Conservation (phyloP, 2,329 filamentous ascomycete species). For the Fusarium cicatricum region DNA sequence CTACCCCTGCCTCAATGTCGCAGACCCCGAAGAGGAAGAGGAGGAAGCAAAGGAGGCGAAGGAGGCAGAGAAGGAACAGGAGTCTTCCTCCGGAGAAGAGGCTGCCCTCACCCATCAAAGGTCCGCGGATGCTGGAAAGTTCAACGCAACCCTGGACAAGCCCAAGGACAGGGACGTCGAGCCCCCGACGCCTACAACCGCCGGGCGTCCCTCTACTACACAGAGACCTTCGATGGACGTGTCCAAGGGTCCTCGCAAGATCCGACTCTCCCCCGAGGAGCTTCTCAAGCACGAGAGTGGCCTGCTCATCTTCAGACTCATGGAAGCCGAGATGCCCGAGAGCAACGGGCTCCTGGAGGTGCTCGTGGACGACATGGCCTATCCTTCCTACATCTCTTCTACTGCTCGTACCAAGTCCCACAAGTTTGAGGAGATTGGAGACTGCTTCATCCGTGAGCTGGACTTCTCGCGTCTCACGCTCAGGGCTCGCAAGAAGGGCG, state of each 20-base stretch:
- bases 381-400: conserved; percentile 85
- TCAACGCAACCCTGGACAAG: conserved; percentile 50
- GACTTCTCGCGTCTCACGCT: conserved; percentile 94
- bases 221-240: conserved; percentile 50
- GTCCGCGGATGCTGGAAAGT: conserved; percentile 53
- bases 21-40: conserved; percentile 88
- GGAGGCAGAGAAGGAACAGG: conserved; percentile 25
- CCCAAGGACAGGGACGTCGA: conserved; percentile 34
- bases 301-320: conserved; percentile 90
- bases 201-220: conserved; percentile 56
- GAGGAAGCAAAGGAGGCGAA: conserved; percentile 56
- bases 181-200: conserved; percentile 48
- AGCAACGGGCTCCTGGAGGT: conserved; percentile 83
- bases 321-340: conserved; percentile 85
- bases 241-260: conserved; percentile 71
- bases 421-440: conserved; percentile 90
- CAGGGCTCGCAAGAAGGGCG: conserved; percentile 81
- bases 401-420: conserved; percentile 73
- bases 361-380: conserved; percentile 93
- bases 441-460: conserved; percentile 96
- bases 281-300: conserved; percentile 88
- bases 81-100: conserved; percentile 28
- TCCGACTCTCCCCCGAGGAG: conserved; percentile 81
- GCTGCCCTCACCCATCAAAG: conserved; percentile 20
- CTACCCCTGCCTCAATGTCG: conserved; percentile 86